A percentile compares a stretch with the other conserved stretches of the same genome.
Evolutionary conservation across 2,329 filamentous ascomycete species (phyloP).

Genomic region (Tolypocladium paradoxum): DNA sequence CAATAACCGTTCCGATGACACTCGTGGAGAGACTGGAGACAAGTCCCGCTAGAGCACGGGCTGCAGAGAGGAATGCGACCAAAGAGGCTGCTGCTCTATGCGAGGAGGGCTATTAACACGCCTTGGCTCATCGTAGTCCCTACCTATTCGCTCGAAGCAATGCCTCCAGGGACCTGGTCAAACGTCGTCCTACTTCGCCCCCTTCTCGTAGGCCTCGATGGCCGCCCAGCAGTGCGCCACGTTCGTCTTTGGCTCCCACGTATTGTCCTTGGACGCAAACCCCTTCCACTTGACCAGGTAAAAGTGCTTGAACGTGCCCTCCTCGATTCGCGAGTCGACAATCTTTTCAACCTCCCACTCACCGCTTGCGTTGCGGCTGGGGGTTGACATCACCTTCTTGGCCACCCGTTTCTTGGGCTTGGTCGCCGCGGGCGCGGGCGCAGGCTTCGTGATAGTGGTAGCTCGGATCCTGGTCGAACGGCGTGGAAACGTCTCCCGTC

Average conservation of each 20-base stretch:
- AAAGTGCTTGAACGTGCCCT: slow-evolving; percentile 24
- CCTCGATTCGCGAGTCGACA: slow-evolving; percentile 27
- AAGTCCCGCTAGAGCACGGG: no score
- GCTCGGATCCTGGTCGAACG: background rate
- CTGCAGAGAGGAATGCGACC: background rate
- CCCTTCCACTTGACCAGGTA: slow-evolving; percentile 46
- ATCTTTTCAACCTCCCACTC: slow-evolving; percentile 40
- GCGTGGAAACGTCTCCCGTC: background rate
- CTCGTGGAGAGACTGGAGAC: no score
- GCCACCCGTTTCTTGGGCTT: slow-evolving; percentile 7
- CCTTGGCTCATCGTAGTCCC: background rate
- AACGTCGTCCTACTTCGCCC: background rate
- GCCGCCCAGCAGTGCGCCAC: slow-evolving; percentile 26
- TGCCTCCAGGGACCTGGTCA: background rate
- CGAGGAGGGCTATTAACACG: background rate
- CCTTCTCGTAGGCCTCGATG: slow-evolving; percentile 25
- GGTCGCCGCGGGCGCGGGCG: background rate
- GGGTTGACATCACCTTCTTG: background rate
- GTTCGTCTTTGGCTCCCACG: slow-evolving; percentile 42
- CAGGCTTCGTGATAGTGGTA: background rate
- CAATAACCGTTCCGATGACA: background rate
- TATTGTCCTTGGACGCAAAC: slow-evolving; percentile 31
- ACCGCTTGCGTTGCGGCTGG: background rate
- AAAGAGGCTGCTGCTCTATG: background rate
- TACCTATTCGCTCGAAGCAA: background rate